Evolutionary conservation across 108 stramenopile species (phyloP).

Genomic region (Cylindrotheca closterium): DNA sequence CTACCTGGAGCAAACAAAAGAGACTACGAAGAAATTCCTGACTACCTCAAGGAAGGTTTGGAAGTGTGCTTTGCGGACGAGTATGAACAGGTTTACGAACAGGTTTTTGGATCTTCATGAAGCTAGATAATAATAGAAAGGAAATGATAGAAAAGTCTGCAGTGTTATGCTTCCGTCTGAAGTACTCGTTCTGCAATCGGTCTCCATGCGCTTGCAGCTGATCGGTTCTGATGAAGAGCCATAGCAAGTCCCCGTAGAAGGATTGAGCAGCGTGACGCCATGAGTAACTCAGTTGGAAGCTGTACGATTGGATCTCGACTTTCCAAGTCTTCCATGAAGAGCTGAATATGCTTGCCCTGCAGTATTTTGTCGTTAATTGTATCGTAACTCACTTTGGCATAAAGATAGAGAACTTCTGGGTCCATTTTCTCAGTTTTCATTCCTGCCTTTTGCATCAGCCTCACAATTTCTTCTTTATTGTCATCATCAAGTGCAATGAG

Average conservation of each 20-base stretch:
- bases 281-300: constrained; percentile 66
- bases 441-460: constrained; percentile 64
- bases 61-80: constrained; percentile 92
- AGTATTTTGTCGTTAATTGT: constrained; percentile 64
- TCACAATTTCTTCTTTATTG: constrained; percentile 48
- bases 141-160: background rate
- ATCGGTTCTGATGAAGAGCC: constrained; percentile 72
- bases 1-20: constrained; percentile 89
- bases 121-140: background rate
- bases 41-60: constrained; percentile 93
- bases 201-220: constrained; percentile 66
- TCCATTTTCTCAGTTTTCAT: constrained; percentile 64
- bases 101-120: constrained; percentile 65
- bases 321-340: constrained; percentile 80
- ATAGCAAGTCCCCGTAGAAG: constrained; percentile 73
- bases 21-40: constrained; percentile 96
- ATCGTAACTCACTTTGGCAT: constrained; percentile 72
- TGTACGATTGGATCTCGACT: constrained; percentile 62
- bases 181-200: constrained; percentile 76
- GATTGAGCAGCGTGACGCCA: constrained; percentile 65
- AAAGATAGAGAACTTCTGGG: constrained; percentile 64
- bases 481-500: constrained; percentile 76
- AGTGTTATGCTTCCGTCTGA: constrained; percentile 40
- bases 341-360: constrained; percentile 75
- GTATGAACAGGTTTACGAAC: constrained; percentile 85